Percentiles rank a stretch among this genome's conserved stretches.
Evolutionary conservation across 768 basidiomycete species (phyloP).

Genomic region (Phylloporus sp.): DNA sequence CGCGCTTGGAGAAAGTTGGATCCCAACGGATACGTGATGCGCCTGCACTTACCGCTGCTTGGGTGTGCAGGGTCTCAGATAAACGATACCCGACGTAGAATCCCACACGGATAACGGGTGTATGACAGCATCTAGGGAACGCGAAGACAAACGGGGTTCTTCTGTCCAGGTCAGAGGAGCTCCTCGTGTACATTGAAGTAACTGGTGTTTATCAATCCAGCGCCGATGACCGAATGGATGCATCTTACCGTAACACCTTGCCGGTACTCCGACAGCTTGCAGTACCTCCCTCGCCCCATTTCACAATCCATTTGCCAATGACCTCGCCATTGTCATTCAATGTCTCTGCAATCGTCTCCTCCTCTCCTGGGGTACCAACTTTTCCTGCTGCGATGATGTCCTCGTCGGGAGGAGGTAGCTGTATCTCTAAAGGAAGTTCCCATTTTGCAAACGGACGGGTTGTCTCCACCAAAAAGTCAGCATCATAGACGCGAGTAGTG

Average conservation of each 20-base stretch:
- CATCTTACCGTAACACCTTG: slow-evolving; percentile 56
- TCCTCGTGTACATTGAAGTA: slow-evolving; percentile 54
- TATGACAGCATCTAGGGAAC: neutral
- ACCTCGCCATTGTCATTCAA: slow-evolving; percentile 51
- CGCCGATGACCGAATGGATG: neutral
- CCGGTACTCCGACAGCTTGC: slow-evolving; percentile 65
- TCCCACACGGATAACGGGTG: neutral
- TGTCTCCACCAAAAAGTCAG: slow-evolving; percentile 63
- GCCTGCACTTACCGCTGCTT: neutral
- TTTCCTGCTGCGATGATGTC: slow-evolving; percentile 30
- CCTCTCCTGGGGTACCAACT: slow-evolving; percentile 40
- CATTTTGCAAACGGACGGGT: slow-evolving; percentile 72
- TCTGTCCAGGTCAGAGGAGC: slow-evolving; percentile 27
- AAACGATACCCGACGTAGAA: neutral
- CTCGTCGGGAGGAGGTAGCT: slow-evolving; percentile 36
- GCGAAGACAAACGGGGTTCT: neutral
- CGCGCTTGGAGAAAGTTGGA: neutral
- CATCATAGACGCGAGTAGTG: slow-evolving; percentile 70
- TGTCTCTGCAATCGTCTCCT: slow-evolving; percentile 83
- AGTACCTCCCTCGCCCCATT: slow-evolving; percentile 61
- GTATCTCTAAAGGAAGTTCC: slow-evolving; percentile 60
- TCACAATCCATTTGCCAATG: slow-evolving; percentile 73
- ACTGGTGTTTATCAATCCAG: slow-evolving; percentile 23
- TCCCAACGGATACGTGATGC: neutral
- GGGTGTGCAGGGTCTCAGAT: neutral